Conservation (phyloP, 1,139 yeast genomes). For the Yamadazyma siamensis region DNA sequence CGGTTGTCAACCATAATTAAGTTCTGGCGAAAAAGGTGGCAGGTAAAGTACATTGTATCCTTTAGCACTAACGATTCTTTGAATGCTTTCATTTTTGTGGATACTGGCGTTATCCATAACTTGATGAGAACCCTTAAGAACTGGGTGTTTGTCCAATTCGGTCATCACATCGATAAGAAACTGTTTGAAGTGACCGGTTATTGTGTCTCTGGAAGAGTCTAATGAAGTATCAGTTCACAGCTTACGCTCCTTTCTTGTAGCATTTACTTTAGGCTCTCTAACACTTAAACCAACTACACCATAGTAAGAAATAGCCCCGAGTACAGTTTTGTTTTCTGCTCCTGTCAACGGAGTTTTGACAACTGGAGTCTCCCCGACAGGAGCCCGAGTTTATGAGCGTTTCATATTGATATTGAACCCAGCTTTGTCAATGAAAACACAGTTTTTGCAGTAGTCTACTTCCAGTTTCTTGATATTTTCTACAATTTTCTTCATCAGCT, state of each 20-base stretch:
- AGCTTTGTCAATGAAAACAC: conserved; percentile 12
- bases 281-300: conserved; percentile 9
- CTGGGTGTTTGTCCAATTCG: conserved; percentile 6
- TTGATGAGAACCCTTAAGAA: conserved; percentile 6
- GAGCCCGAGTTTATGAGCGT: conserved; percentile 9
- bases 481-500: conserved; percentile 3
- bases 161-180: conserved; percentile 8
- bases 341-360: conserved; percentile 1
- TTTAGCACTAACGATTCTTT: conserved; percentile 6
- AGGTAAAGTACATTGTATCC: conserved; percentile 10
- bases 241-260: conserved; percentile 7
- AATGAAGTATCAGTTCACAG: conserved; percentile 5
- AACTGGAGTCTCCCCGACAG: conserved; percentile 5
- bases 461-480: neutral
- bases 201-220: conserved; percentile 6
- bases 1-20: no score
- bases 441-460: no score
- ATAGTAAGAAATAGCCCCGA: conserved; percentile 9
- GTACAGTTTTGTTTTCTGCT: conserved; percentile 10
- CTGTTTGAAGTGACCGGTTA: conserved; percentile 9
- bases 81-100: conserved; percentile 9
- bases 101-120: conserved; percentile 3
- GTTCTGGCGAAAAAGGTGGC: no score
- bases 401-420: conserved; percentile 12
- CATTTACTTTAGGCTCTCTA: conserved; percentile 8